These are phyloP conservation scores for Hydrangea macrophylla DNA, from an alignment of 148 eudicot genomes.

Conservation along the genomic window DNA sequence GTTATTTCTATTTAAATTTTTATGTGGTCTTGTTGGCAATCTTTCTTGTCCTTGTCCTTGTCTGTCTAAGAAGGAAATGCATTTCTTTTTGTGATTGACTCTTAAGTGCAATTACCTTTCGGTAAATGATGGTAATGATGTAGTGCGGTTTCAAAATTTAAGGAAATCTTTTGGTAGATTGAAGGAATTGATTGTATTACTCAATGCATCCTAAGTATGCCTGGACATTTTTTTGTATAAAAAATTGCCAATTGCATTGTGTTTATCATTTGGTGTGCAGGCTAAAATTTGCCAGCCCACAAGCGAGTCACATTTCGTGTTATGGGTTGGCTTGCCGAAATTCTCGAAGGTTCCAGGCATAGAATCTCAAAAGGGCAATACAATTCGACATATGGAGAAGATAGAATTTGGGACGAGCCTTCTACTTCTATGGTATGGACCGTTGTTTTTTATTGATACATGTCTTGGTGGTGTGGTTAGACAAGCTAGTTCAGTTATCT, in stretches of 20 bases:
- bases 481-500: background rate
- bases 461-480: background rate
- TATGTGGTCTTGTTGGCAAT: background rate
- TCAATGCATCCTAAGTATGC: background rate
- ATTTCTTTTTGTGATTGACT: background rate
- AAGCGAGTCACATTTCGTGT: constrained; percentile 16
- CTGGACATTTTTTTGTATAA: background rate
- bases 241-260: background rate
- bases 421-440: constrained; percentile 47
- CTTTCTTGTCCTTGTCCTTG: background rate
- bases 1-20: background rate
- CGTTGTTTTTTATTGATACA: background rate
- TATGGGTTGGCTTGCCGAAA: constrained; percentile 92
- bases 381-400: constrained; percentile 60
- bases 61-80: background rate
- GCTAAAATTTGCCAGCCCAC: constrained; percentile 21
- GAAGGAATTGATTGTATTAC: background rate
- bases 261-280: constrained; percentile 20
- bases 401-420: constrained; percentile 62
- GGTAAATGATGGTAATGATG: background rate
- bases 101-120: background rate
- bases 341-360: constrained; percentile 63
- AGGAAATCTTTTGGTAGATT: background rate
- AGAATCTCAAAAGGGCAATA: constrained; percentile 57
- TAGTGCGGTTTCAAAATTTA: too few relatives aligned